These are phyloP conservation scores for Penicillium nordicum DNA, from an alignment of 2,329 filamentous ascomycete genomes.

Conservation along the genomic window DNA sequence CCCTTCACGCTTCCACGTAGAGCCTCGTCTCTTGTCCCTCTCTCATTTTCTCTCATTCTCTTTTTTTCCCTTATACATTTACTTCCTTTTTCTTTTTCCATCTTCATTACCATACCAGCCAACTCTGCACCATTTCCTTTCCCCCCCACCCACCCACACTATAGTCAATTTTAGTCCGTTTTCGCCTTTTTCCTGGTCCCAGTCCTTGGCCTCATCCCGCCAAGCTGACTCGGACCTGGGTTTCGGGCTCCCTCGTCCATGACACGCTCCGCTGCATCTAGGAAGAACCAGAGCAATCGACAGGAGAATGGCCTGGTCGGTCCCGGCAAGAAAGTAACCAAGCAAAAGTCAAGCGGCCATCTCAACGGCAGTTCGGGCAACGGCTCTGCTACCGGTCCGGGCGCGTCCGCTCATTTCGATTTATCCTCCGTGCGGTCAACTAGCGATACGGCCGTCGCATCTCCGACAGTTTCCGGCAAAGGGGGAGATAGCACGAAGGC, in stretches of 20 bases:
- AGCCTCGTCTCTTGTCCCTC: slow-evolving; percentile 8
- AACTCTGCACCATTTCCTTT: slow-evolving; percentile 10
- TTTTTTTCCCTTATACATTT: slow-evolving; percentile 15
- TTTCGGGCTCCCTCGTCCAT: slow-evolving; percentile 46
- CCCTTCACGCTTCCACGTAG: slow-evolving; percentile 18
- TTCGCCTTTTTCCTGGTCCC: slow-evolving; percentile 39
- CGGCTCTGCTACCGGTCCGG: slow-evolving; percentile 37
- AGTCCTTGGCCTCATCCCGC: slow-evolving; percentile 48
- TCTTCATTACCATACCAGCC: not conserved
- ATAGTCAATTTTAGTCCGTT: slow-evolving; percentile 16
- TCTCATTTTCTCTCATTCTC: slow-evolving; percentile 5
- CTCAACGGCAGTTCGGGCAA: slow-evolving; percentile 51
- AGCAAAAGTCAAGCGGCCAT: slow-evolving; percentile 56
- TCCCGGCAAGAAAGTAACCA: slow-evolving; percentile 65
- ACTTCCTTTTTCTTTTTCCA: slow-evolving; percentile 10
- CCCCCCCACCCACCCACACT: slow-evolving; percentile 7
- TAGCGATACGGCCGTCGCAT: slow-evolving; percentile 33
- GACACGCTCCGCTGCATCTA: slow-evolving; percentile 48
- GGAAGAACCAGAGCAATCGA: slow-evolving; percentile 65
- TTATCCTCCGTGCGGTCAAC: slow-evolving; percentile 39
- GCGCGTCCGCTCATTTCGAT: slow-evolving; percentile 39
- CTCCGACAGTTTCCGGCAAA: slow-evolving; percentile 27
- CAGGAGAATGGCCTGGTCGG: slow-evolving; percentile 87
- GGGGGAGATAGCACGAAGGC: slow-evolving; percentile 30
- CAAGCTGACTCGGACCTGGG: slow-evolving; percentile 48